phyloP scores from a whole-genome alignment of 345 rosid species.

The Hevea brasiliensis region DNA sequence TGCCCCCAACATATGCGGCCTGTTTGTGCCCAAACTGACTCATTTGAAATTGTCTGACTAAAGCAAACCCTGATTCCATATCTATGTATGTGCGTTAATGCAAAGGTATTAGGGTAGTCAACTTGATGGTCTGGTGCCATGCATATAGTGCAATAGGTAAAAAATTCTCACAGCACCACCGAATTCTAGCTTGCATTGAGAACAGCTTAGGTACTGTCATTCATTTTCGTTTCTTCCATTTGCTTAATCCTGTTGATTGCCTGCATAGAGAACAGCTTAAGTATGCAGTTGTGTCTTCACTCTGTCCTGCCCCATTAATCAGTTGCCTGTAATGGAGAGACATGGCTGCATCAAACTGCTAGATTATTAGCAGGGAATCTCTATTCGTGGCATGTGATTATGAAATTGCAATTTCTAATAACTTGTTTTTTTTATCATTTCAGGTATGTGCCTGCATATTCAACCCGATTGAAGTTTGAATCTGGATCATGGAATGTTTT shows the following conservation, averaged over 20 bases:
- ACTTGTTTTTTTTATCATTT: conserved; percentile 14
- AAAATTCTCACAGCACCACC: background rate
- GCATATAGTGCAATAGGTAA: background rate
- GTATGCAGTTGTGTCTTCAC: background rate
- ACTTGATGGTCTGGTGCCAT: too few species aligned
- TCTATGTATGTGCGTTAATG: too few species aligned
- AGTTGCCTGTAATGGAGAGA: too few species aligned
- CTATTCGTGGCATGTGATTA: background rate
- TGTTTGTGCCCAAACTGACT: too few species aligned
- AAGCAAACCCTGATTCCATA: too few species aligned
- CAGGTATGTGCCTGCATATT: conserved; percentile 95
- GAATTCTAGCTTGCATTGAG: background rate
- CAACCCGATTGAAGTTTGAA: conserved; percentile 78
- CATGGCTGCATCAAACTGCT: background rate
- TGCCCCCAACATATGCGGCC: too few species aligned
- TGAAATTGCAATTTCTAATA: background rate
- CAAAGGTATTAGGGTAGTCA: too few species aligned
- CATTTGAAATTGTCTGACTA: too few species aligned
- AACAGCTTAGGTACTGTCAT: background rate
- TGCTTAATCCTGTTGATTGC: background rate
- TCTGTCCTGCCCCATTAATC: background rate
- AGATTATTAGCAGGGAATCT: background rate
- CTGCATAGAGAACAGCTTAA: background rate
- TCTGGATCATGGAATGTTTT: conserved; percentile 64
- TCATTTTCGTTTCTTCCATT: background rate